Evolutionary conservation across 805 yeast species (phyloP), one percentile per base, ranked within the genome.

Genomic region (Starmerella stigmatis): DNA sequence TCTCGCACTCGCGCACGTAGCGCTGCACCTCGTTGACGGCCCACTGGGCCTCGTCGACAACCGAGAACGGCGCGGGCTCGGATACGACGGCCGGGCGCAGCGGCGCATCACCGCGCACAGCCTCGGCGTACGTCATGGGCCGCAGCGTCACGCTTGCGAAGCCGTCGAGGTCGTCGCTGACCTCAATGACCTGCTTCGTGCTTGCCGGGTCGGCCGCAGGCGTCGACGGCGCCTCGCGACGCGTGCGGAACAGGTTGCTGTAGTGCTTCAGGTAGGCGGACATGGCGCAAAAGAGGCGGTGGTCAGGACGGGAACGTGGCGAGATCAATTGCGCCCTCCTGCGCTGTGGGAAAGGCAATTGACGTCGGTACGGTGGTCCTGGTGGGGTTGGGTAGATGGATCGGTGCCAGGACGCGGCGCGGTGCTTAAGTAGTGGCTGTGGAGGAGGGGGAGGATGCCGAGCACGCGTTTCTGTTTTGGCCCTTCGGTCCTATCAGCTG

Each of bases 91-190:
- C 36, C 22, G 39, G 34, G 23, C 37, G 20, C 17, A 28, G 33
- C 7, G 50, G 41, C 25, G 47, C 32, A 15, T 19, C n/a, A 27
- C 26, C 35, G 29, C 40, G 38, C 30, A 32, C 45, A 11, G 75
- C 76, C 60, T 74, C 79, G 11, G 76, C 76, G 55, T 74, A 74
- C 8, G 77, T 70, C 54, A 73, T 58, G 45, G 68, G 65, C 44
- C 75, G 68, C 33, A 72, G 57, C 39, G 67, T 66, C 44, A 74
- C 68, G 43, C 65, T 68, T 20, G 74, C 65, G 52, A 70, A 73
- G 42, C 68, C 76, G 42, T 63, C 69, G 10, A 59, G 64, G 25
- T 33, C 38, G 39, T 57, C 56, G 35, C 47, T 43, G 31, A 41
- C 32, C 22, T 46, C 47, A 3, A 58, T 43, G 11, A 56, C 59